Conservation (phyloP, 2,329 filamentous ascomycete species). For the Colletotrichum caudatum region DNA sequence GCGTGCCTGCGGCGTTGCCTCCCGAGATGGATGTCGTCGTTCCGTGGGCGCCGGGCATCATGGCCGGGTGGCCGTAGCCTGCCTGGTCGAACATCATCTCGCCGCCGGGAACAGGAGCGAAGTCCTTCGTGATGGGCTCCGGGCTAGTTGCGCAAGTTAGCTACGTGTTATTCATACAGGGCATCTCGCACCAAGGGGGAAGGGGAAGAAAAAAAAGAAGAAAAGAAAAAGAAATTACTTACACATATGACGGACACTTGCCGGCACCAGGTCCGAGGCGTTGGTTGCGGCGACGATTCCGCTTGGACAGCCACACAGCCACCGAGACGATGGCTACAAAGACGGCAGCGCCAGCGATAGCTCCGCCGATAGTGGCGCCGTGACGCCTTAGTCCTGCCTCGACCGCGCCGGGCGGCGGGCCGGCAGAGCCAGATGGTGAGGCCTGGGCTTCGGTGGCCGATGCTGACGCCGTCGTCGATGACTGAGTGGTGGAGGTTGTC, state of each 20-base stretch:
- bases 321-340: constrained; percentile 58
- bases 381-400: constrained; percentile 48
- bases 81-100: constrained; percentile 39
- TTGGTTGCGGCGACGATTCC: constrained; percentile 55
- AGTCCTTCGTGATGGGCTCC: constrained; percentile 47
- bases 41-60: constrained; percentile 40
- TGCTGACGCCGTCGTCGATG: constrained; percentile 18
- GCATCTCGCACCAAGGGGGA: not conserved
- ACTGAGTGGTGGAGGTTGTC: constrained; percentile 14
- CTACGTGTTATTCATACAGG: constrained; percentile 3
- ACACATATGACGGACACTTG: constrained; percentile 54
- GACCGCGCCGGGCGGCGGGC: constrained; percentile 43
- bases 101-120: constrained; percentile 44
- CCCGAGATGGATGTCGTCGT: constrained; percentile 40
- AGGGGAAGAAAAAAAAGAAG: no score
- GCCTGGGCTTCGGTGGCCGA: constrained; percentile 37
- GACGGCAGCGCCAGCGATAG: constrained; percentile 63
- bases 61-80: constrained; percentile 36
- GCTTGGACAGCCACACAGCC: constrained; percentile 58
- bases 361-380: constrained; percentile 67
- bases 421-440: constrained; percentile 39
- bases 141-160: constrained; percentile 47
- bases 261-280: constrained; percentile 57
- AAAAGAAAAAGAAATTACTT: constrained; percentile 49
- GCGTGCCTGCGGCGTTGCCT: constrained; percentile 23